Conservation (phyloP, 2,329 filamentous ascomycete genomes). For the Samsoniella hepiali region DNA sequence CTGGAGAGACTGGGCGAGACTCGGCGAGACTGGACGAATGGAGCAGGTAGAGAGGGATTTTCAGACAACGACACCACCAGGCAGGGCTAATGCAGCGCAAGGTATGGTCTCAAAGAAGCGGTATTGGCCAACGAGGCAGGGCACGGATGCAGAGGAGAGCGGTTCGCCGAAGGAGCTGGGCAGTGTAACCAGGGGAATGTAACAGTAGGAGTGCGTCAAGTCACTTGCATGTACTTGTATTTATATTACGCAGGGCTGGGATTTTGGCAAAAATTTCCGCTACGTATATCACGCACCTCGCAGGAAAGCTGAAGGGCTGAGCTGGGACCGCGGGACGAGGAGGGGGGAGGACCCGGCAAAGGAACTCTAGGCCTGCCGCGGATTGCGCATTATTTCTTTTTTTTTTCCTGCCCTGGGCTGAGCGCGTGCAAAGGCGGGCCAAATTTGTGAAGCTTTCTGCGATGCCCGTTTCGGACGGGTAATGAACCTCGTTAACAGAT, state of each 20-base stretch:
- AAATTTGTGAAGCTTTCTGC: slow-evolving; percentile 5
- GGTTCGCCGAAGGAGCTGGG: neutral
- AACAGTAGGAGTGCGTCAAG: neutral
- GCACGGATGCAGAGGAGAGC: neutral
- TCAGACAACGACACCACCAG: neutral
- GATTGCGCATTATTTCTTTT: neutral
- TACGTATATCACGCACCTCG: slow-evolving; percentile 6
- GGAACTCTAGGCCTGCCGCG: slow-evolving; percentile 5
- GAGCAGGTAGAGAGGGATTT: neutral
- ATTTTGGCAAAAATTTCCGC: neutral
- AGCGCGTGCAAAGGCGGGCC: slow-evolving; percentile 12
- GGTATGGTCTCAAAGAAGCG: neutral
- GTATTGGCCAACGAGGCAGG: neutral
- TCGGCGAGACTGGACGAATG: neutral
- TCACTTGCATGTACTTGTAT: slow-evolving; percentile 14
- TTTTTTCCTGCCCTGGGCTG: neutral
- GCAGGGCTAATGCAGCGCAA: slow-evolving; percentile 9
- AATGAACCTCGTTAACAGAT: slow-evolving; percentile 19
- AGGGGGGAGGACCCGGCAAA: neutral
- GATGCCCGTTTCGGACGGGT: slow-evolving; percentile 5
- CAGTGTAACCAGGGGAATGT: neutral
- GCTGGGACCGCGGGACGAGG: neutral
- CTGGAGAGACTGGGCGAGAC: too few species aligned
- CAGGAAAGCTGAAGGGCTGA: neutral
- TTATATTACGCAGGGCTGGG: slow-evolving; percentile 6